A percentile compares a stretch with the other conserved stretches of the same genome.
phyloP scores from a whole-genome alignment of 75 land plant species.

The Cunninghamia lanceolata region DNA sequence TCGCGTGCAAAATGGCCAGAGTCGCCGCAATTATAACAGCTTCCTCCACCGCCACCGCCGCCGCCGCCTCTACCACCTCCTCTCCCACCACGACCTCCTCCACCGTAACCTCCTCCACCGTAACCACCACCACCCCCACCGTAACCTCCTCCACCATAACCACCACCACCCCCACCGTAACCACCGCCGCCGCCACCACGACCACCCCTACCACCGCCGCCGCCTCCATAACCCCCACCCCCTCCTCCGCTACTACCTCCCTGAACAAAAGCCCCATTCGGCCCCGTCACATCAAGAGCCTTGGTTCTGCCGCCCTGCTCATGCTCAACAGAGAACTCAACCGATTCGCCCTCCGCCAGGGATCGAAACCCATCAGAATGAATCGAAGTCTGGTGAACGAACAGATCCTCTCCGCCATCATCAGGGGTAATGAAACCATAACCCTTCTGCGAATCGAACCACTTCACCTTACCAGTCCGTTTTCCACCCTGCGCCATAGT shows the following conservation, averaged over 20 bases:
- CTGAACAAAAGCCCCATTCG: not conserved
- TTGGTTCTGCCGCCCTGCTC: not conserved
- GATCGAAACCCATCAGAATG: constrained; percentile 51
- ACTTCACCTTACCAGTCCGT: constrained; percentile 52
- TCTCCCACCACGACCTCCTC: constrained; percentile 10
- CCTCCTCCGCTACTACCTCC: constrained; percentile 1
- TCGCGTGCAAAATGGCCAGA: constrained; percentile 7
- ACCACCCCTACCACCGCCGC: constrained; percentile 1
- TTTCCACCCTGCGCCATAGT: constrained; percentile 18
- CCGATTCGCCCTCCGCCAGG: constrained; percentile 34
- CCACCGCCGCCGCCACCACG: not conserved
- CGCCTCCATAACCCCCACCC: constrained; percentile 9
- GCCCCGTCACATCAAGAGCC: not conserved
- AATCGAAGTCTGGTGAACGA: constrained; percentile 66
- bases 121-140: not conserved
- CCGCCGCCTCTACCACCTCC: constrained; percentile 6
- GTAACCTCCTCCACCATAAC: not conserved
- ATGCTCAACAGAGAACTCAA: not conserved
- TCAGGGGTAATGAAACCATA: constrained; percentile 75
- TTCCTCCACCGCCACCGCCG: constrained; percentile 12
- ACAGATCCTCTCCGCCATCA: constrained; percentile 60
- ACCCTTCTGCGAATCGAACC: constrained; percentile 66
- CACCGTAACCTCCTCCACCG: constrained; percentile 7
- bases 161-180: not conserved
- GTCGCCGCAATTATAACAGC: constrained; percentile 8